A percentile compares a stretch with the other conserved stretches of the same genome.
These are phyloP conservation scores for Lipomyces japonicus DNA, from an alignment of 805 yeast species.

Conservation along the genomic window DNA sequence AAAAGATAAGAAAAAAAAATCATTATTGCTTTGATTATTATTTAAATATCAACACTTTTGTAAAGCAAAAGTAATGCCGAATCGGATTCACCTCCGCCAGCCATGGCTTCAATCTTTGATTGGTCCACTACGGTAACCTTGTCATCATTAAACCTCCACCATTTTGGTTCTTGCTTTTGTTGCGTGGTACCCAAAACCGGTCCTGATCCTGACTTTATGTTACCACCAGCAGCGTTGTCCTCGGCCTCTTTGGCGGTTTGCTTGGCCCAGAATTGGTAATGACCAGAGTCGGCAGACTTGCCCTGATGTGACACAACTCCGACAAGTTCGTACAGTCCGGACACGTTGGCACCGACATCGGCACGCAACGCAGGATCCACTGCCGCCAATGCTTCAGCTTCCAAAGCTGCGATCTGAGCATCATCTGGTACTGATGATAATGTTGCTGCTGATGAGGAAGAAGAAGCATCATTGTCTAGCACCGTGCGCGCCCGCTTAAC, in stretches of 20 bases:
- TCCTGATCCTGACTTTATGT: neutral
- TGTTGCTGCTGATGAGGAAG: constrained; percentile 9
- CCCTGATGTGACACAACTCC: constrained; percentile 93
- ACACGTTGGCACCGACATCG: constrained; percentile 69
- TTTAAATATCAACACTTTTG: constrained; percentile 66
- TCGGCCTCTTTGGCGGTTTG: constrained; percentile 53
- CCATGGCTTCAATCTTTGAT: constrained; percentile 75
- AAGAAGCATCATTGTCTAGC: constrained; percentile 35
- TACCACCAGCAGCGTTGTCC: constrained; percentile 2
- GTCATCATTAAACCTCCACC: constrained; percentile 97
- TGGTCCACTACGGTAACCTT: constrained; percentile 72
- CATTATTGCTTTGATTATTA: neutral
- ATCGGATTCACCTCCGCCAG: constrained; percentile 98
- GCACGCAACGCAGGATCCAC: constrained; percentile 43
- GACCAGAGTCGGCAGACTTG: constrained; percentile 94
- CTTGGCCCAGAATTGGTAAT: constrained; percentile 84
- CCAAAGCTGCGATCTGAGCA: constrained; percentile 15
- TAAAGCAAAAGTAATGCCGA: constrained; percentile 86
- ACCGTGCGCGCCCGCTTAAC: constrained; percentile 53
- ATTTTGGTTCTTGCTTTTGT: constrained; percentile 53
- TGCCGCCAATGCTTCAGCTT: constrained; percentile 32
- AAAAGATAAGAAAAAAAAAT: constrained; percentile 16
- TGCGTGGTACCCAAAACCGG: constrained; percentile 11
- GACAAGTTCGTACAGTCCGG: constrained; percentile 76
- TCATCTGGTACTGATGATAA: constrained; percentile 25